Base-by-base conservation (phyloP, 345 rosid genomes). In the Euphorbia peplus region DNA sequence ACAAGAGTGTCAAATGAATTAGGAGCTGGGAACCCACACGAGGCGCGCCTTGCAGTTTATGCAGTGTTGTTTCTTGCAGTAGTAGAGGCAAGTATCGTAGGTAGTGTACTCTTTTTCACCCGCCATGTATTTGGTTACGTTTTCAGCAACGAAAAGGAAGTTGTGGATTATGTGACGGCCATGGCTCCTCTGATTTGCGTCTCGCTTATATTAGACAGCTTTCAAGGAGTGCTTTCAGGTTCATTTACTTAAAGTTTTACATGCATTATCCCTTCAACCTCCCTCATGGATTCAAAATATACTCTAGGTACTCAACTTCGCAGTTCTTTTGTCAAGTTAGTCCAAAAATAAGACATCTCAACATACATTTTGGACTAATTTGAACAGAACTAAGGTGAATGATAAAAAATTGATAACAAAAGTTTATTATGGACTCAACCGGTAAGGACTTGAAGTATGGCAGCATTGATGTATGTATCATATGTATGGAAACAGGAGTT, bases 1-100 rank as follows among this genome's bases (percentile, higher is more conserved):
- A 74, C 73, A 12, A 68, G 77, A 53, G 58, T 73, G 9, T 56
- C 77, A 29, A 73, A 73, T 37, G 77, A 73, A 68, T 19, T 73
- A 63, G 78, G 78, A 68, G 73, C 73, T 4, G 78, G 78, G 25
- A 74, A 74, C 55, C 52, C 78, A 35, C 60, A 19, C 44, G 64
- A 65, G 18, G 78, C 78, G 0, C 60, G 65, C 0, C 11, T 63
- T 10, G 68, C 66, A 10, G 73, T 74, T n/a, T 46, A 63, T 55
- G 64, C 69, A 10, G 59, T 69, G 35, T 30, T 74, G 47, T 68
- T 63, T 35, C 69, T 74, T 13, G 69, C 65, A 11, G 19, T 68
- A 0, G n/a, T 63, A 28, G 69, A 63, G 59, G 12, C 69, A 12
- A 53, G 11, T 68, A 8, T 68, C n/a, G 73, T 68, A 13, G 26